A percentile compares a stretch with the other conserved stretches of the same genome.
Evolutionary conservation across 345 rosid genomes (phyloP).

Genomic region (Hibiscus mutabilis): DNA sequence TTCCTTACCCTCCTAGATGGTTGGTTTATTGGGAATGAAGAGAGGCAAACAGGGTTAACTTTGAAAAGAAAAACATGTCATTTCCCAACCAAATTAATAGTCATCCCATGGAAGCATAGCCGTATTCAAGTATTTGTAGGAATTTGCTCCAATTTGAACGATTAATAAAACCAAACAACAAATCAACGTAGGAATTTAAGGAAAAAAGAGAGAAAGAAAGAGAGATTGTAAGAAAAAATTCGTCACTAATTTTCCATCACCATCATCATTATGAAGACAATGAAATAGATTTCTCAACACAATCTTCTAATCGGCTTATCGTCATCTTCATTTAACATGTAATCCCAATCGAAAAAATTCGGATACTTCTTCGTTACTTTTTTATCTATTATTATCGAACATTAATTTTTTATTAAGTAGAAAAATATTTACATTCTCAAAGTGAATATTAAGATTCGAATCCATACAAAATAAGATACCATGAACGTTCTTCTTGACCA

Average conservation of each 20-base stretch:
- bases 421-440: no score
- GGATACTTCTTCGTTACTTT: no score
- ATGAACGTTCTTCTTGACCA: no score
- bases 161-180: not conserved
- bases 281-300: no score
- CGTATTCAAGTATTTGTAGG: not conserved
- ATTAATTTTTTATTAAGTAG: no score
- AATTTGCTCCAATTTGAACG: no score
- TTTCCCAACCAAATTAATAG: not conserved
- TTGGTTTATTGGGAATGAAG: not conserved
- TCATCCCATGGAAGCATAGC: not conserved
- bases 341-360: no score
- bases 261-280: not conserved
- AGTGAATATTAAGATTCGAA: no score
- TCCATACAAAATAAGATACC: no score
- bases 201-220: not conserved
- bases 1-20: not conserved
- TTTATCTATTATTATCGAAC: no score
- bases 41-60: not conserved
- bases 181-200: constrained; percentile 4
- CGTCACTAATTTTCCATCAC: not conserved
- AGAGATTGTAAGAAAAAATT: no score
- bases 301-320: not conserved
- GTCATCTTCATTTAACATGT: no score
- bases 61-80: not conserved